Evolutionary conservation across 495 filamentous ascomycete species (phyloP).

Genomic region (Cercophora sp.): DNA sequence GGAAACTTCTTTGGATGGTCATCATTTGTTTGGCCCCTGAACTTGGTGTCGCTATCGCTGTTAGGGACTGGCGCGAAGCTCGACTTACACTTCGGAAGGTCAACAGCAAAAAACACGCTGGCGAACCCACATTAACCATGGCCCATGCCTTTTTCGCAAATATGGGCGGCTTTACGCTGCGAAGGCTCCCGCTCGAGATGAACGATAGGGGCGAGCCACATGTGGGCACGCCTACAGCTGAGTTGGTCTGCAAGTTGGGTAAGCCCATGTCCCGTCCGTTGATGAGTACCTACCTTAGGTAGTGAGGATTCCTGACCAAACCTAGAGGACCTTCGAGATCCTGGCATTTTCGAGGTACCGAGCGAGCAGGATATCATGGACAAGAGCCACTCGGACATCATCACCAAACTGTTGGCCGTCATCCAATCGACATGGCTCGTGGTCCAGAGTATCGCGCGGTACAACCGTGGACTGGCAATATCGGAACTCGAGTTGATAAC

Average conservation of each 20-base stretch:
- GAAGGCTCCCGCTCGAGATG: not conserved
- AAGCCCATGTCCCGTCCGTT: not conserved
- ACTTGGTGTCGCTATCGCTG: slow-evolving; percentile 9
- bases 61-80: slow-evolving; percentile 7
- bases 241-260: not conserved
- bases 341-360: not conserved
- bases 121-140: slow-evolving; percentile 2
- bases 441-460: slow-evolving; percentile 28
- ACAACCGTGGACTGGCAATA: slow-evolving; percentile 22
- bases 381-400: slow-evolving; percentile 29
- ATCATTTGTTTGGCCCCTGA: slow-evolving; percentile 14
- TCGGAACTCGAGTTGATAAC: slow-evolving; percentile 35
- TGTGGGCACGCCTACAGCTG: not conserved
- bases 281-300: not conserved
- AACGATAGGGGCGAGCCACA: not conserved
- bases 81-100: not conserved
- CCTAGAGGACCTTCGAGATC: not conserved
- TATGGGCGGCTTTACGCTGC: slow-evolving; percentile 13
- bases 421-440: slow-evolving; percentile 38
- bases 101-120: not conserved
- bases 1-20: slow-evolving; percentile 11
- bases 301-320: not conserved
- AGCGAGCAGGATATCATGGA: slow-evolving; percentile 16
- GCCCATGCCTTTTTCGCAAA: slow-evolving; percentile 18
- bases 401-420: slow-evolving; percentile 33